phyloP scores from a whole-genome alignment of 352 stramenopile genomes.

The Globisporangium canariense region DNA sequence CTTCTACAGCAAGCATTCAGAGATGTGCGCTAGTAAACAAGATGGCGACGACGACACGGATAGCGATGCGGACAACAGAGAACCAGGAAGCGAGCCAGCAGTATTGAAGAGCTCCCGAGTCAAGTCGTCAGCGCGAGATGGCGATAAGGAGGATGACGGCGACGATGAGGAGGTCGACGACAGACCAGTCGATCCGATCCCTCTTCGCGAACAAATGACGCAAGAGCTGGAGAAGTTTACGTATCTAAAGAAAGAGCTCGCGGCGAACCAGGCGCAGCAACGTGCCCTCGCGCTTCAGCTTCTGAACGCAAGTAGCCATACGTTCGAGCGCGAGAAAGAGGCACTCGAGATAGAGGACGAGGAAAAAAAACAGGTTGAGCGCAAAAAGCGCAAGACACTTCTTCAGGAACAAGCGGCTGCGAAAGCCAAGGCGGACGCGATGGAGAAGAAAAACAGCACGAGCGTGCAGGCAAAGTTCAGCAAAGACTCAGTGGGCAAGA shows the following conservation, averaged over 20 bases:
- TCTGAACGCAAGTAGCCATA: slow-evolving; percentile 49
- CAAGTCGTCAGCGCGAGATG: not conserved
- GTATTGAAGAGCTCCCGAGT: not conserved
- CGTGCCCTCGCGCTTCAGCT: slow-evolving; percentile 58
- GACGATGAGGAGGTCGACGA: slow-evolving; percentile 19
- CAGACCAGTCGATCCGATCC: slow-evolving; percentile 38
- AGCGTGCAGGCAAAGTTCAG: slow-evolving; percentile 33
- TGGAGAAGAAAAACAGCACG: slow-evolving; percentile 30
- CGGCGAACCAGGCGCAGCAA: slow-evolving; percentile 31
- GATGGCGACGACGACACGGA: slow-evolving; percentile 12
- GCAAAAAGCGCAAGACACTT: slow-evolving; percentile 39
- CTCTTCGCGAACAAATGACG: slow-evolving; percentile 41
- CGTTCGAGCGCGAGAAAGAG: slow-evolving; percentile 56
- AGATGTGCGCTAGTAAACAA: not conserved
- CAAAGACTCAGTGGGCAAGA: slow-evolving; percentile 52
- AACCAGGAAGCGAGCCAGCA: not conserved
- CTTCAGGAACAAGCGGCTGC: slow-evolving; percentile 43
- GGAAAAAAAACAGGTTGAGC: slow-evolving; percentile 38
- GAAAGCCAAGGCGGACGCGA: slow-evolving; percentile 42
- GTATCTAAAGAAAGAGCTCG: slow-evolving; percentile 33
- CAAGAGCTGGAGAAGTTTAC: slow-evolving; percentile 26
- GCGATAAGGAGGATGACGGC: slow-evolving; percentile 9
- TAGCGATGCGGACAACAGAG: not conserved
- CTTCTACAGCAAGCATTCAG: slow-evolving; percentile 28
- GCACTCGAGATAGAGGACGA: slow-evolving; percentile 44